Base-by-base conservation (phyloP, 2,329 filamentous ascomycete species). In the Xenoacremonium recifei region DNA sequence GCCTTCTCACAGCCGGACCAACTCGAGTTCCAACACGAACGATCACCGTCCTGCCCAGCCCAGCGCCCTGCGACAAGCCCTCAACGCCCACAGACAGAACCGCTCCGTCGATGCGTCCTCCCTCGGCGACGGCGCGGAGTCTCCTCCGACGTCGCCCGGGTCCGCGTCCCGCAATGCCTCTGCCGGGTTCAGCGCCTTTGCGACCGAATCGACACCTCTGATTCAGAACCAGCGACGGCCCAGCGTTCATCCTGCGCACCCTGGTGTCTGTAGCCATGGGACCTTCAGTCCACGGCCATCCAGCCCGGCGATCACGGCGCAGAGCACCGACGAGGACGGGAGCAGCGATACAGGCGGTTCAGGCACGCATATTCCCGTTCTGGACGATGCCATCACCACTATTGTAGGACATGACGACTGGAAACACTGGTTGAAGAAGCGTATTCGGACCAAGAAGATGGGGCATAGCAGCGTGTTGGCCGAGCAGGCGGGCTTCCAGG, bases 391-490 rank as follows among this genome's bases (percentile, higher is more conserved):
- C 18, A 62, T 67, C 13, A 65, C 64, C 1, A 65, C 62, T 12
- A 59, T 67, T 16, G 59, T 67, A 1, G 64, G 66, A 10, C 62
- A 67, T 29, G 64, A 67, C 9, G 67, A 69, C 40, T 80, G 75
- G 73, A 72, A 66, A 54, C 66, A 57, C 52, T 66, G 68, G 70
- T 75, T 73, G 67, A 76, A 67, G 35, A 65, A 56, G 45, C 76
- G 69, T 53, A 71, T 84, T 40, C 69, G 70, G 45, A 79, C 75
- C 48, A 83, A 82, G 60, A 87, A 84, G 63, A 85, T 84, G 73
- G 85, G 80, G 51, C 85, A 82, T 11, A 90, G 87, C 37, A 80
- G 80, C 48, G 82, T 77, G 54, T 74, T 95, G 27, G 86, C 87
- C 6, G 77, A 85, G 55, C 76, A 76, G 38, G 82, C 92, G 56